Evolutionary conservation across 192 early-diverging fungal species (phyloP).

Genomic region (Mortierella claussenii): DNA sequence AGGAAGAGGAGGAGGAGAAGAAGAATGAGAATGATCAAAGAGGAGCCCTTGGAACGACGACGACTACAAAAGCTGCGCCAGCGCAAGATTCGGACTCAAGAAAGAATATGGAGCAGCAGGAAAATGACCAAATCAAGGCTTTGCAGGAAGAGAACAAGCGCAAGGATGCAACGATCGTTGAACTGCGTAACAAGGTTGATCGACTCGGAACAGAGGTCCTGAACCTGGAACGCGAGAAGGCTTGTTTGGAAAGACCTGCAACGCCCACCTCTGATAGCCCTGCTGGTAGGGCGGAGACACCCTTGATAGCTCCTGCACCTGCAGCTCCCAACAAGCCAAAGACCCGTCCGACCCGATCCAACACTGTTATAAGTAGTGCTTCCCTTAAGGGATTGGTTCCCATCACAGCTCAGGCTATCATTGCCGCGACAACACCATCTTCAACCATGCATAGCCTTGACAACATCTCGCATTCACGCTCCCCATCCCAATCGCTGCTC

Average conservation of each 20-base stretch:
- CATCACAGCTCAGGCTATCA: constrained; percentile 27
- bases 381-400: constrained; percentile 18
- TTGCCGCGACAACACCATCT: constrained; percentile 19
- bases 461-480: no score
- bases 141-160: constrained; percentile 19
- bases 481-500: no score
- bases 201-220: constrained; percentile 20
- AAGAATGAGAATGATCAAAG: neutral
- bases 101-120: neutral
- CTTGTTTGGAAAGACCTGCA: constrained; percentile 1
- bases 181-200: constrained; percentile 22
- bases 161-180: constrained; percentile 31
- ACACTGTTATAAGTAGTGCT: no score
- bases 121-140: neutral
- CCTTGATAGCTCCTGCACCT: no score
- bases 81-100: neutral
- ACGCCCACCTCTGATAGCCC: no score
- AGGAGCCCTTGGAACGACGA: neutral
- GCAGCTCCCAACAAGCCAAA: no score
- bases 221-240: constrained; percentile 27
- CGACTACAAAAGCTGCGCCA: neutral
- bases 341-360: no score
- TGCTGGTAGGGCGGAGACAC: no score
- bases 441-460: neutral
- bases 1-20: constrained; percentile 4